A percentile compares a stretch with the other conserved stretches of the same genome.
Conservation (phyloP, 2,329 filamentous ascomycete genomes). For the Emergomyces africanus region DNA sequence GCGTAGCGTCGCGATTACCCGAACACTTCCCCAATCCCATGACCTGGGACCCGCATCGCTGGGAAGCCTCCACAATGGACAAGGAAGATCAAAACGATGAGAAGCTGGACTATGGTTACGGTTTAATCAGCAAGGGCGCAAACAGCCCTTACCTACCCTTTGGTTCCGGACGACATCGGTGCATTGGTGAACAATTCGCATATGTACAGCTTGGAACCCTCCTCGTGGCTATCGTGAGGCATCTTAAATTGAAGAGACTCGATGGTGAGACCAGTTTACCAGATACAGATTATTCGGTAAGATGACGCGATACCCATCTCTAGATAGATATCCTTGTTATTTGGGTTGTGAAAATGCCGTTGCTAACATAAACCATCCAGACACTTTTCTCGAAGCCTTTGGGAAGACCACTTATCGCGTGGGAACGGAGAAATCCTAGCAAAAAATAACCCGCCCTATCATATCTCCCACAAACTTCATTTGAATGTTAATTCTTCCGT, state of each 20-base stretch:
- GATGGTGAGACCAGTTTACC: constrained; percentile 39
- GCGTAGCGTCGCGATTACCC: constrained; percentile 60
- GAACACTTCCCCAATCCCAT: constrained; percentile 71
- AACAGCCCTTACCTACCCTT: constrained; percentile 87
- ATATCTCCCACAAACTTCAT: neutral
- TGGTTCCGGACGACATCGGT: constrained; percentile 81
- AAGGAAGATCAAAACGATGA: constrained; percentile 45
- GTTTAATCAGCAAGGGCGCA: constrained; percentile 80
- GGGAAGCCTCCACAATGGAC: constrained; percentile 53
- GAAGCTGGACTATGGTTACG: constrained; percentile 89
- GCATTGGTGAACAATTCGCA: constrained; percentile 94
- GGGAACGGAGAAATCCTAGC: constrained; percentile 9
- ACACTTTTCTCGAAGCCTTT: constrained; percentile 60
- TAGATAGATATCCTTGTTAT: neutral
- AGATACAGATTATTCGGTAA: constrained; percentile 45
- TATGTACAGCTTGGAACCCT: constrained; percentile 87
- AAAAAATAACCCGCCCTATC: constrained; percentile 4
- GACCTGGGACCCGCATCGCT: constrained; percentile 82
- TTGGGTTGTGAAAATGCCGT: neutral
- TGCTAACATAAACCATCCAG: constrained; percentile 15
- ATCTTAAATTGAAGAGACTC: constrained; percentile 67
- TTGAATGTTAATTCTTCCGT: neutral
- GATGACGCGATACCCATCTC: constrained; percentile 8
- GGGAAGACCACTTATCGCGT: constrained; percentile 51
- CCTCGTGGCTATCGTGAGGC: constrained; percentile 58